Conservation (phyloP, 495 filamentous ascomycete genomes). For the Xylaria sp. region DNA sequence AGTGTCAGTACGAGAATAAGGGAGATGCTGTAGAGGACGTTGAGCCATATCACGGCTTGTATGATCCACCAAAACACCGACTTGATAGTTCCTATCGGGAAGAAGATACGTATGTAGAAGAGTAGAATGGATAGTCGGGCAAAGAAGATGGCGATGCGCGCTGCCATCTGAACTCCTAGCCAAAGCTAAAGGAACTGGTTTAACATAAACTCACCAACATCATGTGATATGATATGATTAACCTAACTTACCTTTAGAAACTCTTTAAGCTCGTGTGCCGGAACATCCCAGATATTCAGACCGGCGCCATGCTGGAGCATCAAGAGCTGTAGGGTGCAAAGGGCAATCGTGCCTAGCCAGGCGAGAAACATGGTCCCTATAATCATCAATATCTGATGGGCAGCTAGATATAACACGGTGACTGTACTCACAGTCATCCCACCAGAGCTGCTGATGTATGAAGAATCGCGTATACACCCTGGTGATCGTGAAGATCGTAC, state of each 20-base stretch:
- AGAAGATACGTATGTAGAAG: slow-evolving; percentile 51
- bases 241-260: slow-evolving; percentile 22
- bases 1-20: slow-evolving; percentile 27
- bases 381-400: slow-evolving; percentile 2
- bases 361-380: slow-evolving; percentile 29
- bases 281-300: slow-evolving; percentile 29
- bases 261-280: not conserved
- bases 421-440: slow-evolving; percentile 31
- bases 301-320: slow-evolving; percentile 28
- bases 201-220: not conserved
- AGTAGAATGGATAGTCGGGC: slow-evolving; percentile 46
- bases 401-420: not conserved
- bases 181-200: slow-evolving; percentile 24
- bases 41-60: slow-evolving; percentile 29
- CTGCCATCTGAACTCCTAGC: slow-evolving; percentile 36
- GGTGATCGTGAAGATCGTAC: slow-evolving; percentile 25
- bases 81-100: slow-evolving; percentile 26
- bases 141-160: slow-evolving; percentile 50
- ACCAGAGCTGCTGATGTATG: slow-evolving; percentile 32
- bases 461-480: slow-evolving; percentile 27
- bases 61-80: slow-evolving; percentile 31
- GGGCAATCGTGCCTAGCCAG: slow-evolving; percentile 25
- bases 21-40: slow-evolving; percentile 29
- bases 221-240: not conserved
- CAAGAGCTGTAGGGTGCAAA: slow-evolving; percentile 22